These are phyloP conservation scores for Globisporangium parvum DNA, from an alignment of 352 stramenopile genomes.

Conservation along the genomic window DNA sequence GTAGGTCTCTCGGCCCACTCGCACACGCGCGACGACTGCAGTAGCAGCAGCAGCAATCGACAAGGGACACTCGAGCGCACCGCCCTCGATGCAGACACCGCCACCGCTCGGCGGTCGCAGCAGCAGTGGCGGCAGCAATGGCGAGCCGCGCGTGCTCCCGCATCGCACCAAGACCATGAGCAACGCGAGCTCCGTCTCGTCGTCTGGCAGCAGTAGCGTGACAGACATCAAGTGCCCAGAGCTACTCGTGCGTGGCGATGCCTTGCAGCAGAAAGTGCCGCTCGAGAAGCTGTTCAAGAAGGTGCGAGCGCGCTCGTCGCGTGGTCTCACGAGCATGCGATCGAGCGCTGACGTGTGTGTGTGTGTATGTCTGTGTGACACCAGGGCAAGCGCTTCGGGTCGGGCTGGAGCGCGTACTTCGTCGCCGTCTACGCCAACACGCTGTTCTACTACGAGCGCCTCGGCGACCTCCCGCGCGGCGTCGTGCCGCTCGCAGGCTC, in stretches of 20 bases:
- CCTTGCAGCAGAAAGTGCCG: conserved; percentile 36
- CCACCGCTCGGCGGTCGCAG: background rate
- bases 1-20: too few relatives aligned
- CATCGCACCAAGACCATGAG: conserved; percentile 10
- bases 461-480: conserved; percentile 39
- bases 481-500: conserved; percentile 47
- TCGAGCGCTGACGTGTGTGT: background rate
- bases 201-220: background rate
- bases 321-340: background rate
- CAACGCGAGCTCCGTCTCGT: conserved; percentile 9
- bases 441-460: conserved; percentile 63
- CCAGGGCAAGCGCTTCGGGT: conserved; percentile 58
- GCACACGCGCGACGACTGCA: too few relatives aligned
- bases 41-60: too few relatives aligned
- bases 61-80: background rate
- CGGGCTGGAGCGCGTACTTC: conserved; percentile 47
- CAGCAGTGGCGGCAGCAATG: conserved; percentile 1
- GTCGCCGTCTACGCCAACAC: conserved; percentile 54
- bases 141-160: background rate
- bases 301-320: conserved; percentile 5
- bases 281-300: conserved; percentile 56
- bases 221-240: conserved; percentile 31
- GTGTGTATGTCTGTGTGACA: background rate
- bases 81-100: background rate
- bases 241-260: conserved; percentile 32